These are phyloP conservation scores for Nicotiana otophora DNA, from an alignment of 257 asterid species.

Conservation along the genomic window DNA sequence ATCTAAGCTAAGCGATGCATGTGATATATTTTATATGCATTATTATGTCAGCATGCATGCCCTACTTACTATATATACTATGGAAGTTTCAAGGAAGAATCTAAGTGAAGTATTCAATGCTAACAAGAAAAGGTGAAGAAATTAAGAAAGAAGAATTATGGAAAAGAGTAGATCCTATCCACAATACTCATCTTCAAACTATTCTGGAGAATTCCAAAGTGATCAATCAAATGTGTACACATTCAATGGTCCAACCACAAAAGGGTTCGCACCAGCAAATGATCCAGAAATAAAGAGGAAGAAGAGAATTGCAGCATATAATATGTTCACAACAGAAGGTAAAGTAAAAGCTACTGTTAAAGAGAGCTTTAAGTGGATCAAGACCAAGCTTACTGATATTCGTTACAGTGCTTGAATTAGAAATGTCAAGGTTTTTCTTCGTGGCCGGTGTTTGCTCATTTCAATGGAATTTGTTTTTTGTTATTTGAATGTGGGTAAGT, in stretches of 20 bases:
- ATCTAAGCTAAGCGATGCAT: neutral
- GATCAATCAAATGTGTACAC: constrained; percentile 29
- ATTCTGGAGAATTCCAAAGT: constrained; percentile 23
- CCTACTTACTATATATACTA: neutral
- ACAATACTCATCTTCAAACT: constrained; percentile 32
- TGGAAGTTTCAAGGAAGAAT: neutral
- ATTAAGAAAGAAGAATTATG: constrained; percentile 21
- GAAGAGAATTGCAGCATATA: constrained; percentile 67
- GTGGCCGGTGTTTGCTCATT: neutral
- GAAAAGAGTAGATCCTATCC: constrained; percentile 67
- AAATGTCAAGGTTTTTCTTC: neutral
- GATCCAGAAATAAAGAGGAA: constrained; percentile 72
- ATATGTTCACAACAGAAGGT: constrained; percentile 59
- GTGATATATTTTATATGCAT: neutral
- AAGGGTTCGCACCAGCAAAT: constrained; percentile 28
- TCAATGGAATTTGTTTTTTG: neutral
- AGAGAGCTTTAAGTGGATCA: constrained; percentile 77
- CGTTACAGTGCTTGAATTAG: constrained; percentile 31
- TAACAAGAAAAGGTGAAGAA: neutral
- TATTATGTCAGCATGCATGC: neutral
- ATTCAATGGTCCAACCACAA: constrained; percentile 52
- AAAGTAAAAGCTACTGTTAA: constrained; percentile 60
- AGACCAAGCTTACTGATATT: constrained; percentile 47
- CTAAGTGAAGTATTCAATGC: too few species aligned
- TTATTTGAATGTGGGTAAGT: neutral